Evolutionary conservation across 352 stramenopile genomes (phyloP).

Genomic region (Phytophthora niederhauseri): DNA sequence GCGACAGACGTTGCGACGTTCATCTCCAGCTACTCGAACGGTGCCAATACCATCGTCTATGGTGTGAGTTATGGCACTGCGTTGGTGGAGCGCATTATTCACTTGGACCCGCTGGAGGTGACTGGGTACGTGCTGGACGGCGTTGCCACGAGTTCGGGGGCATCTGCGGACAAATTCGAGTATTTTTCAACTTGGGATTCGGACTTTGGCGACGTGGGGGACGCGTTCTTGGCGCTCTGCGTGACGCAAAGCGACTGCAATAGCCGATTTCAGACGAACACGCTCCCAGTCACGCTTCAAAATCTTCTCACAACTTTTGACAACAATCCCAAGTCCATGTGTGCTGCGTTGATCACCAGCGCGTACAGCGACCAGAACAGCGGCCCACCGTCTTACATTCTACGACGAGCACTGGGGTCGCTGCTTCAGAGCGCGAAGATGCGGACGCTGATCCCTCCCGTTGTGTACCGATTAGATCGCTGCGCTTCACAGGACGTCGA

Average conservation of each 20-base stretch:
- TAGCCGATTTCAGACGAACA: constrained; percentile 22
- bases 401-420: constrained; percentile 34
- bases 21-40: constrained; percentile 37
- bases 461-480: constrained; percentile 47
- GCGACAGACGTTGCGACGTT: constrained; percentile 43
- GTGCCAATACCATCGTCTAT: constrained; percentile 39
- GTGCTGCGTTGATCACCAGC: constrained; percentile 27
- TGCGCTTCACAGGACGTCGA: constrained; percentile 38
- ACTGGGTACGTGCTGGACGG: constrained; percentile 58
- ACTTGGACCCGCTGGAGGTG: constrained; percentile 45
- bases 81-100: constrained; percentile 57
- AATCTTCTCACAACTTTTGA: constrained; percentile 34
- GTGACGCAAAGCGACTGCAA: constrained; percentile 26
- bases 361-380: constrained; percentile 1
- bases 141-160: constrained; percentile 42
- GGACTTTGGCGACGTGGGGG: constrained; percentile 43
- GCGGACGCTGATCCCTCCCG: constrained; percentile 41
- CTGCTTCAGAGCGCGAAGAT: constrained; percentile 31
- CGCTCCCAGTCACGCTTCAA: constrained; percentile 25
- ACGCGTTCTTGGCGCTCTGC: constrained; percentile 40
- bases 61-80: constrained; percentile 56
- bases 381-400: constrained; percentile 29
- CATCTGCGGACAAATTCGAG: constrained; percentile 26
- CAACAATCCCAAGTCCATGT: constrained; percentile 28
- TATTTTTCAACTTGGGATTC: constrained; percentile 50